These are phyloP conservation scores for Gentiana dahurica DNA, from an alignment of 257 asterid genomes.

Conservation along the genomic window DNA sequence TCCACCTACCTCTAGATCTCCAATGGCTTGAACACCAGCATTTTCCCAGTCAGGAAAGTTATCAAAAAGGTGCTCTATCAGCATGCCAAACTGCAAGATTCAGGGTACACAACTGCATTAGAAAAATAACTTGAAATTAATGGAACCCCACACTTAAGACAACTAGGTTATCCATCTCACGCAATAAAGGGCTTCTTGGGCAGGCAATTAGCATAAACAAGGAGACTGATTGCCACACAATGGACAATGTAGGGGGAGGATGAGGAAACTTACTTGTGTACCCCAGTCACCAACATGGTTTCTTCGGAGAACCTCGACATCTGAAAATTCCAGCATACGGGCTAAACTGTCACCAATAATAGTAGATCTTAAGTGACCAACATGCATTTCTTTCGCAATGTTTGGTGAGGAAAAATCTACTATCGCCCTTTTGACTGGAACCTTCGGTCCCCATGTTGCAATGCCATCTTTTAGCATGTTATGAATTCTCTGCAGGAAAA, in stretches of 20 bases:
- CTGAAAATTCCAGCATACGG: slow-evolving; percentile 84
- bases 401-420: slow-evolving; percentile 98
- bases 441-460: slow-evolving; percentile 82
- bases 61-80: slow-evolving; percentile 74
- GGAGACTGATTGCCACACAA: too few species aligned
- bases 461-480: slow-evolving; percentile 73
- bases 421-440: slow-evolving; percentile 59
- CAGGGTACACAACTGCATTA: not conserved
- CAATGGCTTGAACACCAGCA: slow-evolving; percentile 63
- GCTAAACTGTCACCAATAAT: slow-evolving; percentile 93
- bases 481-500: slow-evolving; percentile 62
- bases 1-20: slow-evolving; percentile 73
- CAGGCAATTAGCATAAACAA: too few species aligned
- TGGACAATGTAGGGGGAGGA: too few species aligned
- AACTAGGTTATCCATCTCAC: too few species aligned
- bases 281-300: slow-evolving; percentile 99
- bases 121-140: too few species aligned
- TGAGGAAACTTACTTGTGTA: slow-evolving; percentile 48
- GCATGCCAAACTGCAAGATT: slow-evolving; percentile 80
- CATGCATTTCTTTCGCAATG: slow-evolving; percentile 98
- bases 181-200: too few species aligned
- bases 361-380: slow-evolving; percentile 92
- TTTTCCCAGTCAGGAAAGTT: slow-evolving; percentile 54
- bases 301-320: slow-evolving; percentile 80
- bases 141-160: too few species aligned